phyloP scores from a whole-genome alignment of 2,329 filamentous ascomycete genomes.

The Xylaria sp. region DNA sequence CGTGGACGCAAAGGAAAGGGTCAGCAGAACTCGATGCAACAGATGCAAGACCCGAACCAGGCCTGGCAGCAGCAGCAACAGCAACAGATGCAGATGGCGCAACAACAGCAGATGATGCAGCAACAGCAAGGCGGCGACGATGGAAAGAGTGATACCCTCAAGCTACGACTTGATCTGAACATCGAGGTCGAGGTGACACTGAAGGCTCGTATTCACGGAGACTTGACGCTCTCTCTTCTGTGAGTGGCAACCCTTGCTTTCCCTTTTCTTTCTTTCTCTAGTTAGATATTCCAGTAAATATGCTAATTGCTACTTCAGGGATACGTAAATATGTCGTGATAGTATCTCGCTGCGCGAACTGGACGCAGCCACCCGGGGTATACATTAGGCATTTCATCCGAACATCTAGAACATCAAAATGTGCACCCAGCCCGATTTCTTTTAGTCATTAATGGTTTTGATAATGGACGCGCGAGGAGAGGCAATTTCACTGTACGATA shows the following conservation, averaged over 20 bases:
- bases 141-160: conserved; percentile 71
- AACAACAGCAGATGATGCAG: conserved; percentile 28
- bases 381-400: background rate
- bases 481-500: conserved; percentile 10
- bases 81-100: conserved; percentile 29
- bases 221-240: conserved; percentile 79
- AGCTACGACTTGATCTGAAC: conserved; percentile 81
- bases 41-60: conserved; percentile 35
- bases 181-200: conserved; percentile 86
- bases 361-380: background rate
- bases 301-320: conserved; percentile 29
- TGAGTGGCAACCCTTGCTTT: conserved; percentile 53
- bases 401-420: background rate
- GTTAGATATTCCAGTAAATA: background rate
- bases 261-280: background rate
- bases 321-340: conserved; percentile 27
- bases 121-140: conserved; percentile 39
- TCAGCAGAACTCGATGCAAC: conserved; percentile 31
- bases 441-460: background rate
- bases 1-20: conserved; percentile 37
- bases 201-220: conserved; percentile 88
- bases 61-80: conserved; percentile 39
- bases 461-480: background rate
- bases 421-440: background rate
- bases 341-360: background rate